A percentile compares a stretch with the other conserved stretches of the same genome.
phyloP scores from a whole-genome alignment of 2,329 filamentous ascomycete species.

The Apiospora kogelbergensis region DNA sequence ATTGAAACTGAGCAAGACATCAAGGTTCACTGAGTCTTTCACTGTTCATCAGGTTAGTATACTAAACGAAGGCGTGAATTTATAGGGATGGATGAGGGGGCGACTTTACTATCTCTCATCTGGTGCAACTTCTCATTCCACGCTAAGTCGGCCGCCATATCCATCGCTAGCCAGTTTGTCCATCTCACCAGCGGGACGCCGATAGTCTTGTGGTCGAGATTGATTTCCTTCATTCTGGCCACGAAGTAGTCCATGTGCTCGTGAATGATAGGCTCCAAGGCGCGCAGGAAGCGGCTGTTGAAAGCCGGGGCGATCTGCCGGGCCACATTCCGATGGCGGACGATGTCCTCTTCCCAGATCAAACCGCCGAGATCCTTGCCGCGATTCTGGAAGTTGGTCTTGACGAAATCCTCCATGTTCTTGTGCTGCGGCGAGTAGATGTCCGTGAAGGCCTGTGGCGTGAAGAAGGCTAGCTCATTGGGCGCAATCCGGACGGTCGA shows the following conservation, averaged over 20 bases:
- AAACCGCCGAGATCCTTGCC: constrained; percentile 20
- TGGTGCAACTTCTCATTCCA: constrained; percentile 19
- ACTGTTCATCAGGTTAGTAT: constrained; percentile 2
- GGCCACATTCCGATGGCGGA: constrained; percentile 20
- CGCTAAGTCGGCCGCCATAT: constrained; percentile 21
- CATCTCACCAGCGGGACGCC: constrained; percentile 18
- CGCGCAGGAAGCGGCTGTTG: constrained; percentile 17
- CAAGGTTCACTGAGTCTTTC: constrained; percentile 12
- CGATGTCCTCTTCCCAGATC: constrained; percentile 24
- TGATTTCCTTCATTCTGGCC: constrained; percentile 17
- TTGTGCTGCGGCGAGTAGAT: constrained; percentile 19
- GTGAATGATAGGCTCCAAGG: constrained; percentile 20
- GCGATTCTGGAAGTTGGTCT: constrained; percentile 22
- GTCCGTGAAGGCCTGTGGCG: constrained; percentile 18
- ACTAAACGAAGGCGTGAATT: no score
- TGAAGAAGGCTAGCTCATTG: constrained; percentile 20
- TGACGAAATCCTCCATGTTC: constrained; percentile 19
- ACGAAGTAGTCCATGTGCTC: constrained; percentile 22
- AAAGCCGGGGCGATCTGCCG: constrained; percentile 24
- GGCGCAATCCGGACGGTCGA: constrained; percentile 21
- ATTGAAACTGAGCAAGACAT: constrained; percentile 12
- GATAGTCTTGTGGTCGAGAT: neutral
- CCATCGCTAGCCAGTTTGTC: constrained; percentile 21
- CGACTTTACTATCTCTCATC: constrained; percentile 18
- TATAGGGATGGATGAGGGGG: neutral